Conservation (phyloP, 441 rosid species). For the Gossypium schwendimanii region DNA sequence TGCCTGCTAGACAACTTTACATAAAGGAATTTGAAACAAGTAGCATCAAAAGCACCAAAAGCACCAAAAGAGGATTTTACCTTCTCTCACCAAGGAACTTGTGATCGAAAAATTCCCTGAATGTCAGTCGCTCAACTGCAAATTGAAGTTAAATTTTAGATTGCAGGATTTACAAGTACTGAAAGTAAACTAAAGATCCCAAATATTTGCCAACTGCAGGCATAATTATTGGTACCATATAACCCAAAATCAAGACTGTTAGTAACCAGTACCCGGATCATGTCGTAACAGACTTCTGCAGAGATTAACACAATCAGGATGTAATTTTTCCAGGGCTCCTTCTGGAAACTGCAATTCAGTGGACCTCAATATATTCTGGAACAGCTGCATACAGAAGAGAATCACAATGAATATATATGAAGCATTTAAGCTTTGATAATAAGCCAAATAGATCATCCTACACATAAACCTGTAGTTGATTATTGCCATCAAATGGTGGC, state of each 20-base stretch:
- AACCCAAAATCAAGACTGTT: neutral
- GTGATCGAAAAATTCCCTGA: conserved; percentile 74
- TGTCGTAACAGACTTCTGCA: conserved; percentile 66
- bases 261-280: conserved; percentile 50
- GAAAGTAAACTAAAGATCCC: neutral
- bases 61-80: conserved; percentile 29
- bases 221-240: neutral
- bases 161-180: neutral
- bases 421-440: conserved; percentile 11
- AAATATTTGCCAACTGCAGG: conserved; percentile 1
- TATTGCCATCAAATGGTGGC: conserved; percentile 73
- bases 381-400: conserved; percentile 48
- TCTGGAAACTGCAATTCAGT: conserved; percentile 67
- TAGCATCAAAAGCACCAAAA: conserved; percentile 5
- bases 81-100: conserved; percentile 52
- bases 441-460: neutral
- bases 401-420: conserved; percentile 7
- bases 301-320: conserved; percentile 70
- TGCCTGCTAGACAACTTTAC: conserved; percentile 7
- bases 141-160: conserved; percentile 15
- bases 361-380: conserved; percentile 62
- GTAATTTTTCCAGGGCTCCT: conserved; percentile 44
- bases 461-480: conserved; percentile 51
- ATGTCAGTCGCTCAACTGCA: conserved; percentile 65
- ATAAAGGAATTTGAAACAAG: neutral